A percentile compares a stretch with the other conserved stretches of the same genome.
These are phyloP conservation scores for Boeremia exigua DNA, from an alignment of 2,329 filamentous ascomycete genomes.

Conservation along the genomic window DNA sequence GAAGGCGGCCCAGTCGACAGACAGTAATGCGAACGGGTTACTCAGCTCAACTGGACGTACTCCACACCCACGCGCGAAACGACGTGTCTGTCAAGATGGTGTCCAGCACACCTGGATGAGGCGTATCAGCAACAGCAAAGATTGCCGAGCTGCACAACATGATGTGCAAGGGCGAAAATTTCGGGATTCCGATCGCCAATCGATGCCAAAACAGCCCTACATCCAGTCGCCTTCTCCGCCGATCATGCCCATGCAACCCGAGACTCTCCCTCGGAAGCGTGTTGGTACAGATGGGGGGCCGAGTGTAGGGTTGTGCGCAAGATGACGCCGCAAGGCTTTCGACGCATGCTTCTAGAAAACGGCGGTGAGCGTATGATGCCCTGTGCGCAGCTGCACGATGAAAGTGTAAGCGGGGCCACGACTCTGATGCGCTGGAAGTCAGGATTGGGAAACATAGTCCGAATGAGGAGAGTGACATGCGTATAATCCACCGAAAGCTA, in stretches of 20 bases:
- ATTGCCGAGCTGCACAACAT: slow-evolving; percentile 13
- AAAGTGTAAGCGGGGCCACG: not conserved
- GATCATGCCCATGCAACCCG: slow-evolving; percentile 16
- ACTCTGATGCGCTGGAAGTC: not conserved
- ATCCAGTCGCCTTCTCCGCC: not conserved
- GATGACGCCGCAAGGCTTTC: slow-evolving; percentile 12
- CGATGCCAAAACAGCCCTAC: slow-evolving; percentile 9
- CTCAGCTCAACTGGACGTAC: not conserved
- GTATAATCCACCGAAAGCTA: slow-evolving; percentile 1
- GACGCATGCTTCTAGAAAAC: slow-evolving; percentile 22
- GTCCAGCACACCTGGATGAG: not conserved
- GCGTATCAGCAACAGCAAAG: not conserved
- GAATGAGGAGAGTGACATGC: slow-evolving; percentile 7
- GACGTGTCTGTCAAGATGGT: not conserved
- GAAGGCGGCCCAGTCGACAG: not conserved
- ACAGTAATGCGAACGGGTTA: no score
- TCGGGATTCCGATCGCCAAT: slow-evolving; percentile 10
- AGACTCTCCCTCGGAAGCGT: slow-evolving; percentile 7
- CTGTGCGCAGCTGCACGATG: slow-evolving; percentile 9
- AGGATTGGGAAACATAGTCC: not conserved
- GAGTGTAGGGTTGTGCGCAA: slow-evolving; percentile 6
- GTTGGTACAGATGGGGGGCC: not conserved
- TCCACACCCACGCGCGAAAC: not conserved
- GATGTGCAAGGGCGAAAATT: slow-evolving; percentile 16
- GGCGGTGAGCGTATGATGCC: slow-evolving; percentile 7